phyloP scores from a whole-genome alignment of 2,329 filamentous ascomycete species.

The Ophiostoma quercus region DNA sequence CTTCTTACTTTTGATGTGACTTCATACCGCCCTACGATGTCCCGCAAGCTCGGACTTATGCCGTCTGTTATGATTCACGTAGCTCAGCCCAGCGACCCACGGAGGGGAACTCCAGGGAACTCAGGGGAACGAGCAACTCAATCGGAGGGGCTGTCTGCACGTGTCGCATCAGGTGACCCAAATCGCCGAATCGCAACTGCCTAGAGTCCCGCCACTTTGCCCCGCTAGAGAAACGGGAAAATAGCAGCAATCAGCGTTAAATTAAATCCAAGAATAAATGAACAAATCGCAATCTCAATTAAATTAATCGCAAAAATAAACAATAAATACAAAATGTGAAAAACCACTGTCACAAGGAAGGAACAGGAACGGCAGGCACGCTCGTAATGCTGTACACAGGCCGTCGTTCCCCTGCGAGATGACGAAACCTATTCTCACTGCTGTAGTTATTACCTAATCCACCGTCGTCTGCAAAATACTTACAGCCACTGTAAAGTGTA shows the following conservation, averaged over 20 bases:
- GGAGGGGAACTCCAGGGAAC: neutral
- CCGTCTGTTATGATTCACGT: neutral
- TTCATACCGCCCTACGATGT: too few species aligned
- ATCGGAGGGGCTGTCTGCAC: neutral
- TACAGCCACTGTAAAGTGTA: neutral
- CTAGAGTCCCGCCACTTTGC: constrained; percentile 14
- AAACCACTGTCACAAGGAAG: constrained; percentile 17
- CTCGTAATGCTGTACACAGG: neutral
- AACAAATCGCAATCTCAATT: neutral
- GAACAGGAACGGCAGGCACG: constrained; percentile 8
- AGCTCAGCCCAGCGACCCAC: constrained; percentile 1
- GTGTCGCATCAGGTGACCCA: constrained; percentile 10
- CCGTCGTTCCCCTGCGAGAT: constrained; percentile 21
- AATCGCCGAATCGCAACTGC: neutral
- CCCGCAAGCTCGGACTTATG: neutral
- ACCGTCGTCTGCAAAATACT: neutral
- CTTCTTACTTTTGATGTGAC: too few species aligned
- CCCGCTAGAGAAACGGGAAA: constrained; percentile 15
- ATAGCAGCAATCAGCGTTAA: neutral
- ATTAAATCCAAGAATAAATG: neutral
- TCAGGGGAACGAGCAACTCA: neutral
- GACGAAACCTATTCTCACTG: constrained; percentile 17
- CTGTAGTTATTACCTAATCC: neutral
- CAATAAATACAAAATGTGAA: constrained; percentile 9
- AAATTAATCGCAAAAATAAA: neutral